Evolutionary conservation across 2,329 filamentous ascomycete genomes (phyloP).

Genomic region (Pseudocercospora macadamiae): DNA sequence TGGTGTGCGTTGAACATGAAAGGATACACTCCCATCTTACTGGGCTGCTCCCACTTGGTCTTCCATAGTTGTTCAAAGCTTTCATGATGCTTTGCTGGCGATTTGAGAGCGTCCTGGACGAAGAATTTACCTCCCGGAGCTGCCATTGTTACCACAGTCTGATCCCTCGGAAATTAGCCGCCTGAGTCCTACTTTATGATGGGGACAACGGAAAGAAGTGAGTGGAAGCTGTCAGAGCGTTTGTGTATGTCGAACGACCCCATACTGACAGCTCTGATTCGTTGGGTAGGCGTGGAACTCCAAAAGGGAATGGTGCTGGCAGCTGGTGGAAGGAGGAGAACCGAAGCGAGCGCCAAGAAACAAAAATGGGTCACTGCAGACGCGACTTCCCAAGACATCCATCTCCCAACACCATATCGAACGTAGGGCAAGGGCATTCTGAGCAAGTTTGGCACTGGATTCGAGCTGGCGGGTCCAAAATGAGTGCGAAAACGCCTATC

Average conservation of each 20-base stretch:
- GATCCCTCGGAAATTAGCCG: no score
- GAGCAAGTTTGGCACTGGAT: not conserved
- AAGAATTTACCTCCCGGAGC: slow-evolving; percentile 41
- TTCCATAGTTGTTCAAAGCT: slow-evolving; percentile 63
- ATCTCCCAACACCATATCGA: no score
- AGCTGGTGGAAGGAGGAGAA: no score
- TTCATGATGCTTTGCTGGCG: slow-evolving; percentile 50
- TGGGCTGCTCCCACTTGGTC: slow-evolving; percentile 72
- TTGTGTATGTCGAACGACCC: no score
- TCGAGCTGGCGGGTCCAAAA: not conserved
- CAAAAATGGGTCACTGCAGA: not conserved
- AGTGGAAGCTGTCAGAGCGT: no score
- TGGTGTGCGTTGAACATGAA: slow-evolving; percentile 72
- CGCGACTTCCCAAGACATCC: not conserved
- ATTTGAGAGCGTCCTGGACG: slow-evolving; percentile 51
- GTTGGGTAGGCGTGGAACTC: not conserved
- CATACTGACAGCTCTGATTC: not conserved
- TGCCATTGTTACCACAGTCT: slow-evolving; percentile 28
- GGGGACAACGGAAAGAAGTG: not conserved
- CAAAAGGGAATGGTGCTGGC: no score
- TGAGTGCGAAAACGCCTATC: slow-evolving; percentile 27
- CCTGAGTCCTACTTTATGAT: not conserved
- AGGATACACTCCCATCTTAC: slow-evolving; percentile 57
- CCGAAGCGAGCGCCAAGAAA: not conserved
- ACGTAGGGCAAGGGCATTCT: no score